A percentile compares a stretch with the other conserved stretches of the same genome.
These are phyloP conservation scores for Bjerkandera adusta DNA, from an alignment of 1,284 basidiomycete species.

Conservation along the genomic window DNA sequence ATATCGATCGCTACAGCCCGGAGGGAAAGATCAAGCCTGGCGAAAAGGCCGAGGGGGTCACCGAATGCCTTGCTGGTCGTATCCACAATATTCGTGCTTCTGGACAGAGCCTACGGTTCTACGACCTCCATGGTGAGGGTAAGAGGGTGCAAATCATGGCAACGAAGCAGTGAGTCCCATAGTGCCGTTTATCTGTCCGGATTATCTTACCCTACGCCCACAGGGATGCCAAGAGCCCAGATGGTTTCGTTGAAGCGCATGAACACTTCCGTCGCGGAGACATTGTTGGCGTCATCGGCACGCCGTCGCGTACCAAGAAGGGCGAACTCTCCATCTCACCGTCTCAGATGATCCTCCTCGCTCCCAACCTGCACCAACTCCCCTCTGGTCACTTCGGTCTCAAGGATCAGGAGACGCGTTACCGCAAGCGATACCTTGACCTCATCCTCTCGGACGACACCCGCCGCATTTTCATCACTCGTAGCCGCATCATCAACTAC, in stretches of 20 bases:
- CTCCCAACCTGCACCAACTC: conserved; percentile 95
- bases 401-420: conserved; percentile 96
- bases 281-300: conserved; percentile 88
- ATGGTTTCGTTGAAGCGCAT: conserved; percentile 75
- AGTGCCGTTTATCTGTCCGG: background rate
- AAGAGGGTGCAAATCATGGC: conserved; percentile 96
- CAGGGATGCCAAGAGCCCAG: conserved; percentile 71
- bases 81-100: conserved; percentile 89
- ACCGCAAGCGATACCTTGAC: conserved; percentile 99
- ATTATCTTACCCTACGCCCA: background rate
- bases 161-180: conserved; percentile 73
- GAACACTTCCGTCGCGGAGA: conserved; percentile 93
- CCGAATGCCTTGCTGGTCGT: conserved; percentile 80
- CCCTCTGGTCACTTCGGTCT: conserved; percentile 89
- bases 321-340: conserved; percentile 94
- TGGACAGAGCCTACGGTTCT: conserved; percentile 89
- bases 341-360: conserved; percentile 82
- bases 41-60: conserved; percentile 49
- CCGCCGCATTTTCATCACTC: conserved; percentile 89
- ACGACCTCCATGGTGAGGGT: conserved; percentile 93
- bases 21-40: conserved; percentile 72
- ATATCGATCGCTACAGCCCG: conserved; percentile 74
- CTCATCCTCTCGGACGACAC: conserved; percentile 94
- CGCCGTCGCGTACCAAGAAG: conserved; percentile 91
- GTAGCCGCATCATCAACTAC: conserved; percentile 88